Conservation (phyloP, 1,284 basidiomycete genomes). For the Xerocomus cyaneibrunnescens region DNA sequence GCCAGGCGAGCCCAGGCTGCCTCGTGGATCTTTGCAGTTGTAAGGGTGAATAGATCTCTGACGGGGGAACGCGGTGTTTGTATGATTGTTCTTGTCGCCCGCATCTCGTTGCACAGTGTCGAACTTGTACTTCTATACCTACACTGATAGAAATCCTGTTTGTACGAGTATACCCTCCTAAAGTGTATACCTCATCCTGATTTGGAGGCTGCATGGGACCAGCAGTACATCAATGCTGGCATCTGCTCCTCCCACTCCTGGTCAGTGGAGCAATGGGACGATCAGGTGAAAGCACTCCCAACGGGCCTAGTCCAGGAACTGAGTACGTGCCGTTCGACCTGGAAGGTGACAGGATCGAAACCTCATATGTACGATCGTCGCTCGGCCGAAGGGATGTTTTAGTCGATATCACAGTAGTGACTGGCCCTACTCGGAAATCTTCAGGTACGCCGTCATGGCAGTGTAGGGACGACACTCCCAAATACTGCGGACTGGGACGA, state of each 20-base stretch:
- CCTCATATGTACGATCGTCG: neutral
- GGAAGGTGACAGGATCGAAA: neutral
- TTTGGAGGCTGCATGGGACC: neutral
- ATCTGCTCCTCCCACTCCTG: too few relatives aligned
- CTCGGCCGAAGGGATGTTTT: neutral
- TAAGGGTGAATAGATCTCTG: slow-evolving; percentile 38
- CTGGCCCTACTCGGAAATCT: too few relatives aligned
- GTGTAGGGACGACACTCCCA: too few relatives aligned
- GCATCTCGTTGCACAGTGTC: neutral
- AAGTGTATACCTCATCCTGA: neutral
- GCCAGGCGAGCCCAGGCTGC: slow-evolving; percentile 64
- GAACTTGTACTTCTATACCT: slow-evolving; percentile 2
- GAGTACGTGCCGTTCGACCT: neutral
- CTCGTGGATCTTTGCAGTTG: slow-evolving; percentile 53
- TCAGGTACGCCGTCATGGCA: too few relatives aligned
- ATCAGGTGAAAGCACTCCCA: neutral
- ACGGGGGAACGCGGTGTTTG: slow-evolving; percentile 1
- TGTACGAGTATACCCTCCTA: slow-evolving; percentile 12
- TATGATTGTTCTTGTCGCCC: slow-evolving; percentile 6
- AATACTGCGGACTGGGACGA: too few relatives aligned
- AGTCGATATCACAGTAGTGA: too few relatives aligned
- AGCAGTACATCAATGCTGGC: too few relatives aligned
- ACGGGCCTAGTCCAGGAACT: neutral
- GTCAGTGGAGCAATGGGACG: neutral
- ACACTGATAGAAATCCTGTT: slow-evolving; percentile 11